phyloP scores from a whole-genome alignment of 2,329 filamentous ascomycete species.

The Hirsutella thompsonii region DNA sequence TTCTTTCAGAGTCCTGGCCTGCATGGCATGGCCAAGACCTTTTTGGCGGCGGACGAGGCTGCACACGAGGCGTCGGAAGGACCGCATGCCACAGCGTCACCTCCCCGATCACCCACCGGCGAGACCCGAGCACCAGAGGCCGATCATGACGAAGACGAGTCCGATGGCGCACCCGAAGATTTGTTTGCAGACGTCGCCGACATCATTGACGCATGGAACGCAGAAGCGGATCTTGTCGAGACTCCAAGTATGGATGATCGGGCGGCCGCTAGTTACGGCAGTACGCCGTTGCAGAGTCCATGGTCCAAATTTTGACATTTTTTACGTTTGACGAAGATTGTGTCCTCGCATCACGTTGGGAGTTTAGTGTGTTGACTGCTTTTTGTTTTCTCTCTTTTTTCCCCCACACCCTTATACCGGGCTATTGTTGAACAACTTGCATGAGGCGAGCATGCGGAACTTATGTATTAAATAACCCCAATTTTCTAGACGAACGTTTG shows the following conservation, averaged over 20 bases:
- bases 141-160: conserved; percentile 2
- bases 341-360: too few species aligned
- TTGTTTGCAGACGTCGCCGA: conserved; percentile 23
- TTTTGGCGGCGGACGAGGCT: conserved; percentile 11
- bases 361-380: too few species aligned
- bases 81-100: background rate
- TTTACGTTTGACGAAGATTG: too few species aligned
- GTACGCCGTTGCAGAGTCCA: conserved; percentile 9
- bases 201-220: conserved; percentile 19
- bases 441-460: background rate
- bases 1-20: conserved; percentile 11
- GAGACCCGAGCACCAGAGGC: background rate
- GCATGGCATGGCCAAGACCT: conserved; percentile 13
- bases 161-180: conserved; percentile 15
- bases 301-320: conserved; percentile 7
- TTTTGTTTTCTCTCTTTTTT: background rate
- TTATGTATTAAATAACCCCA: too few species aligned
- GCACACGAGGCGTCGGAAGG: background rate
- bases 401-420: too few species aligned
- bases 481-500: too few species aligned
- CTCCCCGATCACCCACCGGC: background rate
- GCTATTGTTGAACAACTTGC: background rate
- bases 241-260: conserved; percentile 11
- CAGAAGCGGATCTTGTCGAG: conserved; percentile 21
- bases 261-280: conserved; percentile 4